Base-by-base conservation (phyloP, 2,329 filamentous ascomycete species). In the Colletotrichum navitas region DNA sequence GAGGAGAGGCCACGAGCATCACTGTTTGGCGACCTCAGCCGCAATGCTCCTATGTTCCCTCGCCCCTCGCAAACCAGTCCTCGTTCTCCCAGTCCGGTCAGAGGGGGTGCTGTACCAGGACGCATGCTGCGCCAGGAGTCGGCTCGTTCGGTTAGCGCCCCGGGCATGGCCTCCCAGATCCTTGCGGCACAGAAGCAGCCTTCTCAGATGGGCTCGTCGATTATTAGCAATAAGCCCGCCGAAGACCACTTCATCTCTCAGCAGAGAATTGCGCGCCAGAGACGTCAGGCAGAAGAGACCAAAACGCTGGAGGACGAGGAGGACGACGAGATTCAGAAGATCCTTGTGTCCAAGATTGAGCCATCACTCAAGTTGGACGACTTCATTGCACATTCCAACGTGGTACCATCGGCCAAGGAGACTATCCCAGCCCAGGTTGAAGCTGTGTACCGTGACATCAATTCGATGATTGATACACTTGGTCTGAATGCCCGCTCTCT, bases 381-480 rank as follows among this genome's bases (percentile, higher is more conserved):
- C 61, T 94, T 94, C 76, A 86, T 93, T 63, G 91, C 87, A 2
- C 88, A 90, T 75, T 83, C 87, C 4, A 87, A 89, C 71, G 84
- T 87, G 51, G 84, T 83, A 7, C 83, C 86, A 5, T 84, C 85
- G 18, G 86, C 86, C 18, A 83, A 85, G 63, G 87, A 90, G 66
- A 90, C 85, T 56, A 84, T 92, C 41, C 87, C 89, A 5, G 85
- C 87, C 11, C 90, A 91, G 75, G 89, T 90, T 29, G 90, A 92
- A 77, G 87, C 89, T 24, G 84, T 92, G 1, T 96, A 93, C 79
- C 88, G 92, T 55, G 93, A 95, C 76, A 93, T 95, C 79, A 95
- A 96, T 80, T 93, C 93, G 16, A 99, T 98, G 96, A 91, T 99
- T 54, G 94, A 98, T 76, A 95, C 93, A 0, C 84, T 98, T 51